Conservation (phyloP, 345 rosid species). For the Limnanthes douglasii region DNA sequence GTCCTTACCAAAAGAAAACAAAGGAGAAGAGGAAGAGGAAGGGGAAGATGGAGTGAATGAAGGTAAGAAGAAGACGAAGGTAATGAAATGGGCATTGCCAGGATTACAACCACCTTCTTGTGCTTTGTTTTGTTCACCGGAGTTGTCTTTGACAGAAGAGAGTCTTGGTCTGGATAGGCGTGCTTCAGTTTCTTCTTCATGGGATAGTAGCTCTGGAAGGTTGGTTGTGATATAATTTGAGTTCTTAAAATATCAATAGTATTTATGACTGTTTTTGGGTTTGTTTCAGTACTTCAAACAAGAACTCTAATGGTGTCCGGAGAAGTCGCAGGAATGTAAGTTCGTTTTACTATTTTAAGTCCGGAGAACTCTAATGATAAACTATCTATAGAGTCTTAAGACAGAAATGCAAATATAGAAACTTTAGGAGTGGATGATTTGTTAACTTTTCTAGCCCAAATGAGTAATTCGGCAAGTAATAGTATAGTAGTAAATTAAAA, state of each 20-base stretch:
- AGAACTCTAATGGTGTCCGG: constrained; percentile 46
- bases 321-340: constrained; percentile 73
- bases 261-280: constrained; percentile 2
- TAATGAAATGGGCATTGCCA: constrained; percentile 62
- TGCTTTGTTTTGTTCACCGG: constrained; percentile 31
- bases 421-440: neutral
- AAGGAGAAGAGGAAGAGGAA: constrained; percentile 14
- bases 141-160: constrained; percentile 40
- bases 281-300: constrained; percentile 31
- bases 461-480: too few relatives aligned
- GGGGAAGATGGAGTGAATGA: neutral
- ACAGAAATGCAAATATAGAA: too few relatives aligned
- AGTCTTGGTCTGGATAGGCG: constrained; percentile 44
- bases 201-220: constrained; percentile 53
- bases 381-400: too few relatives aligned
- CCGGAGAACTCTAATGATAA: too few relatives aligned
- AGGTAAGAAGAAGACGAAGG: constrained; percentile 28
- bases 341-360: neutral
- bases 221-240: neutral
- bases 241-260: neutral
- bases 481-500: too few relatives aligned
- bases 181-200: constrained; percentile 45
- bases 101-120: constrained; percentile 35
- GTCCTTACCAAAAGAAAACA: constrained; percentile 27
- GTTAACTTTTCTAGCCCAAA: neutral